phyloP scores from a whole-genome alignment of 768 basidiomycete genomes.

The Boletus insuetus region DNA sequence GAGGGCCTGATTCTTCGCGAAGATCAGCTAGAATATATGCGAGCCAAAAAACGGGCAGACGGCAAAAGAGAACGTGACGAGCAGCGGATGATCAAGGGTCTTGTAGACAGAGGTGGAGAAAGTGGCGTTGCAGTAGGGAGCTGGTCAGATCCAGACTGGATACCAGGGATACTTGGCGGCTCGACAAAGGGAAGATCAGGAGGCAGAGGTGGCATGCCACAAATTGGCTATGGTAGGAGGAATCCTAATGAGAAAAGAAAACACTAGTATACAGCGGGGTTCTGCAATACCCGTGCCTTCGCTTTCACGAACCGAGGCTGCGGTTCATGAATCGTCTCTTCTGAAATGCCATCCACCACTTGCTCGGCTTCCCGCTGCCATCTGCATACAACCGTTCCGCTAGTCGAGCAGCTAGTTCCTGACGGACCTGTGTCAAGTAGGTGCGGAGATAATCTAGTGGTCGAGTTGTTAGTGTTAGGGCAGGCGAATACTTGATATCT shows the following conservation, averaged over 20 bases:
- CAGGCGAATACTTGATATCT: background rate
- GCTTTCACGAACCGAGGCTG: slow-evolving; percentile 63
- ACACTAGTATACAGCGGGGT: slow-evolving; percentile 26
- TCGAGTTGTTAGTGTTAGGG: slow-evolving; percentile 8
- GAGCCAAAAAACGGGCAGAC: slow-evolving; percentile 77
- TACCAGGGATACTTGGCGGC: slow-evolving; percentile 74
- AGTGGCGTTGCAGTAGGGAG: slow-evolving; percentile 58
- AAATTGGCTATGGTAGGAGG: slow-evolving; percentile 81
- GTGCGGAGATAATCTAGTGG: slow-evolving; percentile 82
- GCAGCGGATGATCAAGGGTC: slow-evolving; percentile 56
- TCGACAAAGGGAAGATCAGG: slow-evolving; percentile 63
- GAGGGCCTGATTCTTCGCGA: slow-evolving; percentile 87
- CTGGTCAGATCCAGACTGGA: slow-evolving; percentile 97
- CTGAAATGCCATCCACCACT: slow-evolving; percentile 99
- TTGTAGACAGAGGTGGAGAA: slow-evolving; percentile 49
- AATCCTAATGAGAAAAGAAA: slow-evolving; percentile 86
- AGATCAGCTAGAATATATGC: slow-evolving; percentile 85
- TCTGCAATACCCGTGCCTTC: slow-evolving; percentile 11
- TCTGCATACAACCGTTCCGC: slow-evolving; percentile 90
- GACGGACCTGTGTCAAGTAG: slow-evolving; percentile 90
- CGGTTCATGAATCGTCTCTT: slow-evolving; percentile 96
- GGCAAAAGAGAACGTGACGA: slow-evolving; percentile 77
- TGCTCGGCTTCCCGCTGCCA: slow-evolving; percentile 92
- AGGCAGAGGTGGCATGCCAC: slow-evolving; percentile 70
- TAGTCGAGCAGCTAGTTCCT: slow-evolving; percentile 85